Evolutionary conservation across 306 rosid species (phyloP), one percentile per base, ranked within the genome.

Genomic region (Quercus robur): DNA sequence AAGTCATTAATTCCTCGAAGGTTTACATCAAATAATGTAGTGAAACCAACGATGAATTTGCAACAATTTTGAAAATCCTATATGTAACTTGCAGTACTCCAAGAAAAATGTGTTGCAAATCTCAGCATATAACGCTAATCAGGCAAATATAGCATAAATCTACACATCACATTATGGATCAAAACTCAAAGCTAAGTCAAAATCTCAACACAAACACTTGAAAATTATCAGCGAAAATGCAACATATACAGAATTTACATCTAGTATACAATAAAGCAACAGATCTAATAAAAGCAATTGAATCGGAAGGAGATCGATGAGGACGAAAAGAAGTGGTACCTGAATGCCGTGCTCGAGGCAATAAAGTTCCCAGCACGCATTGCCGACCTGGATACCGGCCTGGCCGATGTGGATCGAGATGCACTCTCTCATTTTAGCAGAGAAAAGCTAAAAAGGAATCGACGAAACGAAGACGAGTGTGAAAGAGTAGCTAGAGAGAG

Each of bases 291-390:
- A 62, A 73, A 8, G 28, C 1, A 56, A 25, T 28, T 33, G 0
- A 13, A 70, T 11, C 33, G 31, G 67, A 17, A 55, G 30, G 57
- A 56, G 61, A 56, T 9, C 18, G 56, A 33, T 56, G 25, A 61
- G 11, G 0, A 2, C 19, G 78, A 9, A n/a, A 3, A n/a, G n/a
- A 0, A 7, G 12, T 23, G 23, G 23, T 49, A 88, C 92, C 89
- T 89, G 93, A 80, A 87, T 89, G 77, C 89, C 93, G 52, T 89
- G 93, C 79, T 89, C 93, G 74, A 89, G 90, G 78, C 89, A 89
- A 74, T 89, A 89, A 55, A 89, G 89, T 78, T 89, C 93, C 91
- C 91, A 89, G 85, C 91, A 89, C 28, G 93, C 89, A 75, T 89
- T 89, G 58, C 91, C 88, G 76, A 89, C 91, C 81, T 89, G 93